These are phyloP conservation scores for Solanum hybrid DNA, from an alignment of 305 asterid genomes.

Conservation along the genomic window DNA sequence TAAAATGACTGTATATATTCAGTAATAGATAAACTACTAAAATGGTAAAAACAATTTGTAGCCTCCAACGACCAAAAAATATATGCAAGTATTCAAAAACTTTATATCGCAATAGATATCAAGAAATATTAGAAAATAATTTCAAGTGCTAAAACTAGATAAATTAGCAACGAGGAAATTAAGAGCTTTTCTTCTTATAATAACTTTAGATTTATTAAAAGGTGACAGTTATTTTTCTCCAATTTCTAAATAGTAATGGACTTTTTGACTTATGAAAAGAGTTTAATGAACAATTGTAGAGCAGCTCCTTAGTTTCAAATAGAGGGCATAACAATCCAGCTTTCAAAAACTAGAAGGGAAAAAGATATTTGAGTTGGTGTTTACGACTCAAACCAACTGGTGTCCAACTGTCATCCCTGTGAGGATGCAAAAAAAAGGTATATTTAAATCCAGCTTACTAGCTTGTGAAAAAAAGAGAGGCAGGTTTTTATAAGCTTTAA, in stretches of 20 bases:
- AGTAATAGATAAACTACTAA: not conserved
- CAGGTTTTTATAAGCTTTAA: not conserved
- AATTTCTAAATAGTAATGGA: not conserved
- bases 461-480: not conserved
- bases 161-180: not conserved
- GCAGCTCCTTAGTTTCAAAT: not conserved
- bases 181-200: not conserved
- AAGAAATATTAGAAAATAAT: not conserved
- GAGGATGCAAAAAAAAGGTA: not conserved
- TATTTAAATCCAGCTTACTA: not conserved
- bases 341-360: not conserved
- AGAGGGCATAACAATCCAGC: not conserved
- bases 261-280: not conserved
- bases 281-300: not conserved
- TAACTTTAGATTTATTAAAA: not conserved
- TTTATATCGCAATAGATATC: not conserved
- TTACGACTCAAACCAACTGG: not conserved
- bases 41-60: not conserved
- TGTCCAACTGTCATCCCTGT: not conserved
- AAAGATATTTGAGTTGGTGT: not conserved
- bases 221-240: not conserved
- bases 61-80: not conserved
- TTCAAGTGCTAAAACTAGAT: not conserved
- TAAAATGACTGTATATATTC: not conserved
- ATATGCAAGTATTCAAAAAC: not conserved